Conservation (phyloP, 179 eudicot species). For the Spinacia oleracea region DNA sequence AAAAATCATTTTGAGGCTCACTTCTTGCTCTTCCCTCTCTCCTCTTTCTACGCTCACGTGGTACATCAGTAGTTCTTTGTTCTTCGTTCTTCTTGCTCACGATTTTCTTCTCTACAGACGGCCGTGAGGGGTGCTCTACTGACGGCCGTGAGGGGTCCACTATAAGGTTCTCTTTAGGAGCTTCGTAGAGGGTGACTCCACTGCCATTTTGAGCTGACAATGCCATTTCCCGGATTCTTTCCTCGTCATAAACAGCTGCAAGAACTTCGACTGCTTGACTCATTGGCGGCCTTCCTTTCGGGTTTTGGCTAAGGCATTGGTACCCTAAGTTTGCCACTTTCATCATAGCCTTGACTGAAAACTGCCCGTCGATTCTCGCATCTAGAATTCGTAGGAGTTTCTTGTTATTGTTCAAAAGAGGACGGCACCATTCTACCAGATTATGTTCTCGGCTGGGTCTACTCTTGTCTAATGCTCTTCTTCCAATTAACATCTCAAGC, state of each 20-base stretch:
- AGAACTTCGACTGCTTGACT: slow-evolving; percentile 85
- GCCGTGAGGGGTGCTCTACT: neutral
- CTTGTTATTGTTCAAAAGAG: slow-evolving; percentile 77
- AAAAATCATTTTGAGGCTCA: slow-evolving; percentile 61
- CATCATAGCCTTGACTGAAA: slow-evolving; percentile 53
- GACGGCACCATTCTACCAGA: slow-evolving; percentile 92
- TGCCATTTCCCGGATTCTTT: slow-evolving; percentile 47
- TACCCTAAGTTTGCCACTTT: slow-evolving; percentile 82
- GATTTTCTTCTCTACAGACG: slow-evolving; percentile 21
- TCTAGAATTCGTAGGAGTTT: slow-evolving; percentile 73
- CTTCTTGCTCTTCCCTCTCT: slow-evolving; percentile 58
- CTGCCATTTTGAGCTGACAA: slow-evolving; percentile 38
- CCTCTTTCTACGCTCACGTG: slow-evolving; percentile 20
- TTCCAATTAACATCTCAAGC: slow-evolving; percentile 93
- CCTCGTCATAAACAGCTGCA: slow-evolving; percentile 58
- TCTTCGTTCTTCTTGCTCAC: slow-evolving; percentile 26
- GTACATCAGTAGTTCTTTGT: slow-evolving; percentile 30
- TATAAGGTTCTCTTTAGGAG: slow-evolving; percentile 33
- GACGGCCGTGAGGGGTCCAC: neutral
- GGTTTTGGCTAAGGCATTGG: slow-evolving; percentile 92
- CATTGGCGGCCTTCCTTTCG: slow-evolving; percentile 88
- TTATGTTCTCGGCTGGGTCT: slow-evolving; percentile 84
- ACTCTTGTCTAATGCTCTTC: slow-evolving; percentile 83
- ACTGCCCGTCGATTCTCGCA: slow-evolving; percentile 87
- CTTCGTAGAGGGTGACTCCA: slow-evolving; percentile 66